phyloP scores from a whole-genome alignment of 805 yeast genomes.

The Debaryomyces prosopidis region DNA sequence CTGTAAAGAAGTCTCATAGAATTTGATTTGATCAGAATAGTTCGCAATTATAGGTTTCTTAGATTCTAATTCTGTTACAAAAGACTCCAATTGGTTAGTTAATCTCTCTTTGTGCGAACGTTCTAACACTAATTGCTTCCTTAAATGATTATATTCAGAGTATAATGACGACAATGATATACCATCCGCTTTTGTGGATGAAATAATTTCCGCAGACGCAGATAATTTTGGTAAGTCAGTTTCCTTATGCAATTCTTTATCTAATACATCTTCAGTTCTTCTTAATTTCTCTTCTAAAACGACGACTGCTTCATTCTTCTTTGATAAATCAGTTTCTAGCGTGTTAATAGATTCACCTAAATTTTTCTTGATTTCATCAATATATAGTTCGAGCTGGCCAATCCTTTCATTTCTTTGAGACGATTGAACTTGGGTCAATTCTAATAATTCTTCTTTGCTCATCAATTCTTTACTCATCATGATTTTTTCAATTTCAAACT shows the following conservation, averaged over 20 bases:
- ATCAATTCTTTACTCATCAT: constrained; percentile 35
- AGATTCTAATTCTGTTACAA: constrained; percentile 73
- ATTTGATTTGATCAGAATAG: constrained; percentile 57
- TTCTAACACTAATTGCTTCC: constrained; percentile 68
- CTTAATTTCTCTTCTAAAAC: constrained; percentile 36
- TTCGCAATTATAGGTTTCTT: constrained; percentile 74
- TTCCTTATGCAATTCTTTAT: constrained; percentile 38
- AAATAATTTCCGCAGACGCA: constrained; percentile 55
- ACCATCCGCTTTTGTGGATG: constrained; percentile 45
- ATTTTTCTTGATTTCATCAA: constrained; percentile 41
- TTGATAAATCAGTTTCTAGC: constrained; percentile 34
- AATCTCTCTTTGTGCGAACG: constrained; percentile 68
- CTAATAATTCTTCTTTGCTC: constrained; percentile 60
- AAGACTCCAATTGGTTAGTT: constrained; percentile 66
- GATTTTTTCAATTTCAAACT: constrained; percentile 49
- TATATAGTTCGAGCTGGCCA: constrained; percentile 49
- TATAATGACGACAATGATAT: constrained; percentile 67
- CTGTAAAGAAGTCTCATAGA: constrained; percentile 55
- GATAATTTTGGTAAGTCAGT: constrained; percentile 47
- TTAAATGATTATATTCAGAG: constrained; percentile 62
- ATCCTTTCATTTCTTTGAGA: constrained; percentile 55
- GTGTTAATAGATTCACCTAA: constrained; percentile 35
- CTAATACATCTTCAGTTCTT: constrained; percentile 42
- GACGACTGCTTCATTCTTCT: constrained; percentile 32
- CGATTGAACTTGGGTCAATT: constrained; percentile 53